Evolutionary conservation across 495 filamentous ascomycete species (phyloP).

Genomic region (Chaetomium fimeti): DNA sequence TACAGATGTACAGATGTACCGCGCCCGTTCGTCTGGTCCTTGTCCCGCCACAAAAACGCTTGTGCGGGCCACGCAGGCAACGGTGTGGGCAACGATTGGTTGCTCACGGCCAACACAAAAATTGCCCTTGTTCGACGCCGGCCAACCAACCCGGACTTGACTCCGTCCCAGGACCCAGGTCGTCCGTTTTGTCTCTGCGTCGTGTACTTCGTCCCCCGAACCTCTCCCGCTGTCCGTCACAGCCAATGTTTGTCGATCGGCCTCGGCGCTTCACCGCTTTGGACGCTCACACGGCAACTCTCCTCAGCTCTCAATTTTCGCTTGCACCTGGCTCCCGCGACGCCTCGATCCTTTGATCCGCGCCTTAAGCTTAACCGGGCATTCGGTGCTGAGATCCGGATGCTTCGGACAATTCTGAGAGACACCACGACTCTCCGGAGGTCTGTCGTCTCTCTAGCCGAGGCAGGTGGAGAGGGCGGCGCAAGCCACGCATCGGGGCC

Average conservation of each 20-base stretch:
- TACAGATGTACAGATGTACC: not conserved
- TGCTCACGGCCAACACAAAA: not conserved
- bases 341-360: not conserved
- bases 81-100: not conserved
- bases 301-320: not conserved
- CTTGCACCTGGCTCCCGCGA: not conserved
- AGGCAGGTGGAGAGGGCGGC: not conserved
- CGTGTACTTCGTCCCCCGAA: not conserved
- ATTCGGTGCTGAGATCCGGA: not conserved
- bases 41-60: slow-evolving; percentile 9
- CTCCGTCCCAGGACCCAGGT: not conserved
- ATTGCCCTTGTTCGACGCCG: not conserved
- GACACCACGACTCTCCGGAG: not conserved
- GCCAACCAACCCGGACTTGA: not conserved
- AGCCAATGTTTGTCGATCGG: not conserved
- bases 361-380: not conserved
- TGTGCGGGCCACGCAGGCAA: not conserved
- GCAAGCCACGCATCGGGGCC: not conserved
- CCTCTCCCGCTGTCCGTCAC: not conserved
- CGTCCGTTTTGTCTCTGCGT: not conserved
- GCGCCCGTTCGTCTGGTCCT: slow-evolving; percentile 9
- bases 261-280: not conserved
- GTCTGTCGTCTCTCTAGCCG: not conserved
- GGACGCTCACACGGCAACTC: not conserved
- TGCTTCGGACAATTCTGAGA: not conserved